phyloP scores from a whole-genome alignment of 164 flowering plant species.

The Kingdonia uniflora region DNA sequence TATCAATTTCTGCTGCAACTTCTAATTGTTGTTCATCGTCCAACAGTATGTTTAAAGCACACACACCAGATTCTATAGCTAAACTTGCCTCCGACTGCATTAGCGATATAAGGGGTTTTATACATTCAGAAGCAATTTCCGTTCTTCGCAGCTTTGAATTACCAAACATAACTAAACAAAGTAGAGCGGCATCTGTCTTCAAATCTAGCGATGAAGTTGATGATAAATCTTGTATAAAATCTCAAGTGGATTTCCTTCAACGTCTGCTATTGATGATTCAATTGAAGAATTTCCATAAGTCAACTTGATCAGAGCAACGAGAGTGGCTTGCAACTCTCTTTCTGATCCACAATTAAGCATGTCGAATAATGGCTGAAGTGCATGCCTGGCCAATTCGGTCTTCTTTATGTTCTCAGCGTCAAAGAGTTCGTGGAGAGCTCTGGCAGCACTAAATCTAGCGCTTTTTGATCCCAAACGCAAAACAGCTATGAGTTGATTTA shows the following conservation, averaged over 20 bases:
- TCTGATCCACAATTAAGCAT: conserved; percentile 62
- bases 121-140: conserved; percentile 54
- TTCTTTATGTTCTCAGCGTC: conserved; percentile 63
- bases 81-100: conserved; percentile 40
- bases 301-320: conserved; percentile 53
- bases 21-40: conserved; percentile 68
- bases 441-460: conserved; percentile 66
- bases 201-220: conserved; percentile 45
- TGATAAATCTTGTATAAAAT: conserved; percentile 43
- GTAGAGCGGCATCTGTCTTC: conserved; percentile 59
- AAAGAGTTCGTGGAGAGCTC: conserved; percentile 66
- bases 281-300: conserved; percentile 42
- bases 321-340: conserved; percentile 61
- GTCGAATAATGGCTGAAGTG: conserved; percentile 67
- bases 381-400: conserved; percentile 57
- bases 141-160: conserved; percentile 36
- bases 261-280: conserved; percentile 33
- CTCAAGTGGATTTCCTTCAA: conserved; percentile 57
- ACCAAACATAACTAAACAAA: conserved; percentile 52
- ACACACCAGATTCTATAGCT: conserved; percentile 55
- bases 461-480: conserved; percentile 70
- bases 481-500: conserved; percentile 73
- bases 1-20: conserved; percentile 43
- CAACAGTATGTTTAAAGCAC: conserved; percentile 69
- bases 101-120: conserved; percentile 49